Percentiles rank a stretch among this genome's conserved stretches.
These are phyloP conservation scores for Pyrus bretschneideri DNA, from an alignment of 306 rosid genomes.

Conservation along the genomic window DNA sequence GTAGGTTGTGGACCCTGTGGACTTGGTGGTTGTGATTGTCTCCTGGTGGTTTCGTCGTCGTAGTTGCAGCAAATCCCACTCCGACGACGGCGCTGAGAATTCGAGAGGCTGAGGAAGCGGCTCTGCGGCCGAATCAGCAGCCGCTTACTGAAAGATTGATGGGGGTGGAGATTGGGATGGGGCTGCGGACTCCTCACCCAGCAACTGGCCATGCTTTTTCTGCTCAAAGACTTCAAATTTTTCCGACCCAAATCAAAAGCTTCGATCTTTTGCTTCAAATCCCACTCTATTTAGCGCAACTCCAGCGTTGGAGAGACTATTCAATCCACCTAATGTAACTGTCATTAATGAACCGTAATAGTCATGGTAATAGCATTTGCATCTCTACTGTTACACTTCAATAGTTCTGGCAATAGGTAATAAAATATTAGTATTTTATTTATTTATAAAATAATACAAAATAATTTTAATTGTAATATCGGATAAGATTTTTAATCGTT, in stretches of 20 bases:
- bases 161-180: conserved; percentile 2
- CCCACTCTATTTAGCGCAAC: background rate
- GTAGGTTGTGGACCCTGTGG: conserved; percentile 25
- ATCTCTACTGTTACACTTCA: too few relatives aligned
- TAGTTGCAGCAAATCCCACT: conserved; percentile 31
- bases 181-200: conserved; percentile 17
- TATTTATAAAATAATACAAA: too few relatives aligned
- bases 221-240: background rate
- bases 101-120: background rate
- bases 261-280: background rate
- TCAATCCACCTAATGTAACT: too few relatives aligned
- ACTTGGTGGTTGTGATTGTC: conserved; percentile 9
- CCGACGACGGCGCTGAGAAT: background rate
- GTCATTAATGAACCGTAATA: too few relatives aligned
- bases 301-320: too few relatives aligned
- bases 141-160: conserved; percentile 4
- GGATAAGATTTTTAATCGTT: too few relatives aligned
- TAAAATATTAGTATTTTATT: too few relatives aligned
- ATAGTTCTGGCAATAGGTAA: too few relatives aligned
- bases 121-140: conserved; percentile 11
- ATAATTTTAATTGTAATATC: too few relatives aligned
- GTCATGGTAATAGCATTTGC: too few relatives aligned
- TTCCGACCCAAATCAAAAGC: background rate
- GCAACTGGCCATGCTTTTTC: conserved; percentile 28
- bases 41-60: conserved; percentile 16